Base-by-base conservation (phyloP, 2,329 filamentous ascomycete genomes). In the Didymella lethalis region DNA sequence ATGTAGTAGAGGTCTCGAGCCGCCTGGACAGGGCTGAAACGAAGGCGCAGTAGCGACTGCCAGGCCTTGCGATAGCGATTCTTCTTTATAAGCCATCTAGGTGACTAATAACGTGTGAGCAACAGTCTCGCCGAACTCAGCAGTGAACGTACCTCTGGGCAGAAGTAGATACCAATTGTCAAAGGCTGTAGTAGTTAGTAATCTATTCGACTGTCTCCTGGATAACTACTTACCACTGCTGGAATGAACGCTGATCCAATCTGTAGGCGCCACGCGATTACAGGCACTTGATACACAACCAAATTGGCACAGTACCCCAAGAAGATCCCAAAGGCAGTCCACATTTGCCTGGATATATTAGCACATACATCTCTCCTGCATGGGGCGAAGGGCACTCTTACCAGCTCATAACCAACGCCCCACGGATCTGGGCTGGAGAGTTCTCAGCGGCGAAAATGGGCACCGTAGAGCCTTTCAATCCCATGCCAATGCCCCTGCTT, bases 361-460 rank as follows among this genome's bases (percentile, higher is more conserved):
- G 43, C 20, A 18, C n/a, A 10, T 20, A 23, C 11, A 3, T 10
- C 4, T 14, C 32, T 16, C 2, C 12, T 6, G 11, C 1, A 12
- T 7, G n/a, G 4, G 18, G 6, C 16, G 7, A 18, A 8, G 3
- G 7, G 14, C 11, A 14, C 3, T 10, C 46, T 54, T 36, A 54
- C 56, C 78, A 80, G 70, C 76, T 79, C 75, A 83, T 82, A 25
- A 82, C 80, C 6, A 82, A 62, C 2, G 80, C 80, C 10, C 81
- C 81, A 45, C 81, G 75, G 48, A 83, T 83, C 0, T 72, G 74
- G 1, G 79, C 78, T 1, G 80, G 80, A 2, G 79, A 73, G 53
- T 80, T 81, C 65, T 82, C 80, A 2, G 80, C 80, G 0, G 77
- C 75, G 54, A 80, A 81, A 7, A 82, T 78, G 1, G 80, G 80